A percentile compares a stretch with the other conserved stretches of the same genome.
Evolutionary conservation across 306 rosid species (phyloP).

Genomic region (Citrullus mucosospermus): DNA sequence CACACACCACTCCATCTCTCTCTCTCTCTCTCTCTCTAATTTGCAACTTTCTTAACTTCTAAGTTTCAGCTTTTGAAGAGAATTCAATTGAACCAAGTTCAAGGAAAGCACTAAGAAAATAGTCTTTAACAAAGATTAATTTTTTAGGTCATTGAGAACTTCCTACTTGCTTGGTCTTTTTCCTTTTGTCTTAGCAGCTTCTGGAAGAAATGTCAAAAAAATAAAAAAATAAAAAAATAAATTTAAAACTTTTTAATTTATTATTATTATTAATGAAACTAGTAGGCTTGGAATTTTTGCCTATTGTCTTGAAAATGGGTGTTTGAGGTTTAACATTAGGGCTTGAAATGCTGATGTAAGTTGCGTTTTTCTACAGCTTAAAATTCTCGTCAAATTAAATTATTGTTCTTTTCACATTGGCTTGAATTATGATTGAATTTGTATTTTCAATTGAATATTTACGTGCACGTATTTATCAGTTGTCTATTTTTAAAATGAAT

Average conservation of each 20-base stretch:
- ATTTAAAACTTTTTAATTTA: not conserved
- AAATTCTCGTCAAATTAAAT: not conserved
- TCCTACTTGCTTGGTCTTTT: constrained; percentile 13
- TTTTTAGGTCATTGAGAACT: not conserved
- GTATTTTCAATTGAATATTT: not conserved
- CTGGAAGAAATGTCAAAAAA: not conserved
- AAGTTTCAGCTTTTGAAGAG: not conserved
- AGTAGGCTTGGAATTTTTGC: not conserved
- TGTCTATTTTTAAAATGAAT: not conserved
- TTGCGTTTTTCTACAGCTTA: not conserved
- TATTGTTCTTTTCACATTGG: not conserved
- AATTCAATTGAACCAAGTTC: not conserved
- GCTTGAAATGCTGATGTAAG: not conserved
- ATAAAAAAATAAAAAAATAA: no score
- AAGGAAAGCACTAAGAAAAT: not conserved
- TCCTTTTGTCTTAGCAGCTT: constrained; percentile 8
- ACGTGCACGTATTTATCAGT: not conserved
- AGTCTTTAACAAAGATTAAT: not conserved
- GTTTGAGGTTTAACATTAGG: not conserved
- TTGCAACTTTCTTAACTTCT: not conserved
- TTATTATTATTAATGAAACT: not conserved
- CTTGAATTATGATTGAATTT: not conserved
- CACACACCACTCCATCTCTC: constrained; percentile 47
- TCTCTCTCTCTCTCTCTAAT: not conserved
- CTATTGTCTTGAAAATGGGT: not conserved